Evolutionary conservation across 495 filamentous ascomycete genomes (phyloP).

Genomic region (Daldinia caldariorum): DNA sequence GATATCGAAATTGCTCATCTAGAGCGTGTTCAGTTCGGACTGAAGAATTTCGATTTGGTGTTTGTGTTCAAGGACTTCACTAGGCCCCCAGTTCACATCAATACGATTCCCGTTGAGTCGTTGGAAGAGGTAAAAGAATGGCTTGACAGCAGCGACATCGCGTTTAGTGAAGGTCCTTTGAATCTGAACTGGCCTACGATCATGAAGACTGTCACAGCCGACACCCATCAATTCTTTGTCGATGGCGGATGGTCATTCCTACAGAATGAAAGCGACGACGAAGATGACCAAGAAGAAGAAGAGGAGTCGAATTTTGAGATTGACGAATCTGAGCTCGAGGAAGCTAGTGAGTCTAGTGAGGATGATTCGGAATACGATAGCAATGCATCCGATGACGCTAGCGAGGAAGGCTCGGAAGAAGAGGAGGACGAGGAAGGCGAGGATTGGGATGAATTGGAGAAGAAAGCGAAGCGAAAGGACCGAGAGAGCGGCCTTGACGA

Average conservation of each 20-base stretch:
- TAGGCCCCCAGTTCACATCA: slow-evolving; percentile 87
- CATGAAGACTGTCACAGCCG: slow-evolving; percentile 97
- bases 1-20: slow-evolving; percentile 97
- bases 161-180: slow-evolving; percentile 92
- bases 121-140: slow-evolving; percentile 97
- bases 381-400: slow-evolving; percentile 81
- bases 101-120: slow-evolving; percentile 96
- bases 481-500: slow-evolving; percentile 76
- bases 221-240: slow-evolving; percentile 92
- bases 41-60: slow-evolving; percentile 99
- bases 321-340: slow-evolving; percentile 81
- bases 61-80: slow-evolving; percentile 98
- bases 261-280: slow-evolving; percentile 84
- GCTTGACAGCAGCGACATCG: slow-evolving; percentile 93
- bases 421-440: slow-evolving; percentile 87
- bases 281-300: slow-evolving; percentile 79
- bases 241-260: slow-evolving; percentile 98
- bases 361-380: slow-evolving; percentile 94
- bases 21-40: slow-evolving; percentile 95
- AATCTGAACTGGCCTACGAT: slow-evolving; percentile 99
- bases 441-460: slow-evolving; percentile 92
- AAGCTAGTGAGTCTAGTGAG: slow-evolving; percentile 80
- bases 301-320: slow-evolving; percentile 93
- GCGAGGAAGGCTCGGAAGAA: slow-evolving; percentile 72
- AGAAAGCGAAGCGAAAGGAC: slow-evolving; percentile 90